These are phyloP conservation scores for Fusarium papillatum DNA, from an alignment of 2,329 filamentous ascomycete species.

Conservation along the genomic window DNA sequence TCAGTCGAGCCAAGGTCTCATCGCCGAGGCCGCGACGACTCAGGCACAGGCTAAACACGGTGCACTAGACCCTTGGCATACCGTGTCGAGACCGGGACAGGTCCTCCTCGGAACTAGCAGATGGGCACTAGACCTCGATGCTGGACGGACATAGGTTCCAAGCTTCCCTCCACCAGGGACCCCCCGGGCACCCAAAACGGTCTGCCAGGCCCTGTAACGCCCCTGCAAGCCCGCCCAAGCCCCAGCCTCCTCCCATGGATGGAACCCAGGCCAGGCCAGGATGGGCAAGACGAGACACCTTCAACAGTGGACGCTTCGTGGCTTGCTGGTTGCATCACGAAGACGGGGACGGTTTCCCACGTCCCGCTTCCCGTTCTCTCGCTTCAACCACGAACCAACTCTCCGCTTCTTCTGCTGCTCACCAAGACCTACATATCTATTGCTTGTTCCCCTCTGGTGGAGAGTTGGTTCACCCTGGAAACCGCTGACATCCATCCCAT, in stretches of 20 bases:
- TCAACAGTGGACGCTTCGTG: conserved; percentile 5
- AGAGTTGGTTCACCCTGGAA: conserved; percentile 11
- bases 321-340: conserved; percentile 10
- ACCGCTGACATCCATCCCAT: background rate
- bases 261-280: background rate
- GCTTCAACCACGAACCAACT: conserved; percentile 21
- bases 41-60: conserved; percentile 6
- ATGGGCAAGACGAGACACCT: conserved; percentile 5
- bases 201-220: conserved; percentile 13
- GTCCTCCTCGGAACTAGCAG: background rate
- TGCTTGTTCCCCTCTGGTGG: background rate
- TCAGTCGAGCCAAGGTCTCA: conserved; percentile 7
- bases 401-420: background rate
- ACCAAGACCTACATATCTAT: conserved; percentile 1
- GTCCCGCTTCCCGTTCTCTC: conserved; percentile 20
- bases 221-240: conserved; percentile 19
- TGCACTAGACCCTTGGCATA: conserved; percentile 6
- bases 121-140: background rate
- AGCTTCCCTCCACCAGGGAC: background rate
- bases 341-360: conserved; percentile 20
- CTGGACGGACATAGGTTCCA: background rate
- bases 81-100: conserved; percentile 5
- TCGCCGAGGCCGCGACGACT: conserved; percentile 8
- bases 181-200: conserved; percentile 9
- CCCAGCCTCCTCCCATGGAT: conserved; percentile 10